Conservation (phyloP, 768 basidiomycete species). For the Postia placenta region DNA sequence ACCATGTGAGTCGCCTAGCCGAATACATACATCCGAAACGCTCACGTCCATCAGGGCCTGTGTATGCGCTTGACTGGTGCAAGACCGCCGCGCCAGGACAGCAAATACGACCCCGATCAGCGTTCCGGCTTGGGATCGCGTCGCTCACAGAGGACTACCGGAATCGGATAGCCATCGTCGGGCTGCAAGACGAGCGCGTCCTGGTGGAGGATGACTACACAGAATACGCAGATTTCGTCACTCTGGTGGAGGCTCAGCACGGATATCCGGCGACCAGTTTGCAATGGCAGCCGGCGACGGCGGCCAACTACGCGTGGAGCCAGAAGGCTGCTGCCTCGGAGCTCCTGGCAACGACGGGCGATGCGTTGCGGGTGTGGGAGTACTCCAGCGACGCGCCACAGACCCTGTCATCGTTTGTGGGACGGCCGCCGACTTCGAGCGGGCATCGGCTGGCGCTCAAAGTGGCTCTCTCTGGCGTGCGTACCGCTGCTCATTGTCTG, state of each 20-base stretch:
- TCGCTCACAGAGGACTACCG: conserved; percentile 83
- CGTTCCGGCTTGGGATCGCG: conserved; percentile 79
- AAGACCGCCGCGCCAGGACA: conserved; percentile 73
- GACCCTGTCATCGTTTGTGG: conserved; percentile 60
- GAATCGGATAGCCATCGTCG: conserved; percentile 75
- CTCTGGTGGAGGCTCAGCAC: conserved; percentile 77
- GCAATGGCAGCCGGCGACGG: conserved; percentile 84
- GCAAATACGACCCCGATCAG: conserved; percentile 64
- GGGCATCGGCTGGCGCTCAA: conserved; percentile 68
- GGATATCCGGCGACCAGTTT: conserved; percentile 92
- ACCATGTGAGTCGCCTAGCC: conserved; percentile 17
- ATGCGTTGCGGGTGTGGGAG: conserved; percentile 90
- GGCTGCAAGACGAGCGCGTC: conserved; percentile 81
- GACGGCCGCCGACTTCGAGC: conserved; percentile 48
- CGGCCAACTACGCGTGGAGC: conserved; percentile 59
- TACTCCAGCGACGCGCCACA: conserved; percentile 63
- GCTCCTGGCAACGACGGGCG: conserved; percentile 88
- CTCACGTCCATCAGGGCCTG: conserved; percentile 53
- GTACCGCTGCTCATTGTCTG: conserved; percentile 22
- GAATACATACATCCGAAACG: background rate
- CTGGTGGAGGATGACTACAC: conserved; percentile 80
- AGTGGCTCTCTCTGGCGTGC: conserved; percentile 75
- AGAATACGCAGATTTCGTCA: conserved; percentile 82
- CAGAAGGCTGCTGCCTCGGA: conserved; percentile 60
- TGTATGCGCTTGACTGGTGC: conserved; percentile 85